Evolutionary conservation across 768 basidiomycete species (phyloP).

Genomic region (Tylopilus vinaceipallidus): DNA sequence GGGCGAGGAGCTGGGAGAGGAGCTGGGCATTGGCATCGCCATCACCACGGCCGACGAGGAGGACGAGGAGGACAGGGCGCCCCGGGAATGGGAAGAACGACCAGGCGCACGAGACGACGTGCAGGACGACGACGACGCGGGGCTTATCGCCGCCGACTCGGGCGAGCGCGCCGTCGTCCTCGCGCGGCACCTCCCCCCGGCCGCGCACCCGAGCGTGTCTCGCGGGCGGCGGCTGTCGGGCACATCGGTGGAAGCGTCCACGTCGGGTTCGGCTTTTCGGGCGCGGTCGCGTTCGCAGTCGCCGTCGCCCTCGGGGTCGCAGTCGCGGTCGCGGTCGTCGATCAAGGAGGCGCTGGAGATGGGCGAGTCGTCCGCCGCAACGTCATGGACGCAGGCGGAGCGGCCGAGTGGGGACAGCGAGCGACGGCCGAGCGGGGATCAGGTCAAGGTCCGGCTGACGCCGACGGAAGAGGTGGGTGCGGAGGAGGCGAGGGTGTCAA

Average conservation of each 20-base stretch:
- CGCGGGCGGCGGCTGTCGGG: not conserved
- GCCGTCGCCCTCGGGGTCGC: conserved; percentile 1
- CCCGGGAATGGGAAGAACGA: not conserved
- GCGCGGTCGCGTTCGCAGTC: conserved; percentile 8
- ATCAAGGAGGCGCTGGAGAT: conserved; percentile 11
- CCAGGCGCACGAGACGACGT: not conserved
- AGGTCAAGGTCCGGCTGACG: not conserved
- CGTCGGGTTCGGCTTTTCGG: not conserved
- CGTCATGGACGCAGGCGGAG: conserved; percentile 27
- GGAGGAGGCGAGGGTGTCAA: not conserved
- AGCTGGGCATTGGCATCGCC: conserved; percentile 14
- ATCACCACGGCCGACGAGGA: conserved; percentile 14
- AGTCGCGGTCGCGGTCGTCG: conserved; percentile 19
- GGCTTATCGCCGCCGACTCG: too few relatives aligned
- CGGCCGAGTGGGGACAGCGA: conserved; percentile 6
- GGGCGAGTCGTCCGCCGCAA: conserved; percentile 24
- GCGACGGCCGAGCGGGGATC: not conserved
- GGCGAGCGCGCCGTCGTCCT: too few relatives aligned
- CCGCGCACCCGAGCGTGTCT: not conserved
- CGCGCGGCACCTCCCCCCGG: too few relatives aligned
- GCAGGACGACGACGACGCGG: not conserved
- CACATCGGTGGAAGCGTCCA: too few relatives aligned
- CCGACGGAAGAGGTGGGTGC: not conserved
- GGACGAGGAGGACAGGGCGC: not conserved
- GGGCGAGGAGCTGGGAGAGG: too few relatives aligned